Base-by-base conservation (phyloP, 2,329 filamentous ascomycete species). In the Epichloe gansuensis region DNA sequence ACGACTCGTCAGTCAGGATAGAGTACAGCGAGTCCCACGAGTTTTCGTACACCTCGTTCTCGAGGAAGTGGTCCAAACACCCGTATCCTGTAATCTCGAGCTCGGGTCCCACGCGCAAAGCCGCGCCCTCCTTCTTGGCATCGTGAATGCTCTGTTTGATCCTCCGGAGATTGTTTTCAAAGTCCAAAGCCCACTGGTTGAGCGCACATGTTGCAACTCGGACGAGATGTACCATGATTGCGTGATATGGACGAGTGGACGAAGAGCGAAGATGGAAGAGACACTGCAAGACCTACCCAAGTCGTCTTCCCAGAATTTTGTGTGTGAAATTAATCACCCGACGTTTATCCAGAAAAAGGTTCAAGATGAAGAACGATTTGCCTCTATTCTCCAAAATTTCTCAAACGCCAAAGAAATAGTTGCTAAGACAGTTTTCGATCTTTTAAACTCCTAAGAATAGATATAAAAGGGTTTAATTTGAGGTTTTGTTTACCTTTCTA, bases 41-140 rank as follows among this genome's bases (percentile, higher is more conserved):
- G 47, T 68, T 61, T 0, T 61, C 56, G 45, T 64, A 67, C 15
- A 63, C 55, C 17, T 69, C 67, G 31, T 57, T 60, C 63, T 82
- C 78, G 8, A 77, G 68, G 55, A 80, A 84, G 59, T 85, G 42
- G 17, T 40, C 46, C 43, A 35, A 40, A 40, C 45, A 51, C 31
- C 44, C 53, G 52, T 71, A 66, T 23, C 59, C 60, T 3, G 54
- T 56, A 8, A 65, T 71, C 60, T 77, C 74, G 17, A 76, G 66
- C 79, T 72, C 51, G 2, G 75, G 79, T 3, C 79, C 78, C 2
- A 77, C 74, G 49, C 82, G 73, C n/a, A 86, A 65, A 9, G 72
- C 76, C n/a, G 82, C 82, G 27, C 80, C 78, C 3, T 72, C 71
- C 46, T 68, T 69, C 64, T 85, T 86, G 17, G 83, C 81, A 27